Conservation (phyloP, 2,329 filamentous ascomycete genomes). For the Phialocephala subalpina region DNA sequence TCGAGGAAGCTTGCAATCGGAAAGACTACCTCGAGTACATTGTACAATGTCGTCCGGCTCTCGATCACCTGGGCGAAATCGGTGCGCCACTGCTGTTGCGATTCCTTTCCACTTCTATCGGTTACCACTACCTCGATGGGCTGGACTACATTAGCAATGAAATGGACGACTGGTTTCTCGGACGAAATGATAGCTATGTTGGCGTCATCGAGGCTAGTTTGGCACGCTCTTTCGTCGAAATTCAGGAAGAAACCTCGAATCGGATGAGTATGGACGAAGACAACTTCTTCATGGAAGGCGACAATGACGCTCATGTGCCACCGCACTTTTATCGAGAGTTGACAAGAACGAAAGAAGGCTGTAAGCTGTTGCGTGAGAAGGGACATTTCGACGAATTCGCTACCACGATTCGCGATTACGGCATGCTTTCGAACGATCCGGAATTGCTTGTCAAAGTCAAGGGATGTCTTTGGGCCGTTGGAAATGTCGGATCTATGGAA, state of each 20-base stretch:
- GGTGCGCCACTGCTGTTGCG: slow-evolving; percentile 90
- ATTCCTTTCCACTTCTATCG: slow-evolving; percentile 94
- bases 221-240: slow-evolving; percentile 76
- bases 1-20: slow-evolving; percentile 96
- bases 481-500: slow-evolving; percentile 98
- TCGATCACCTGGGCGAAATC: slow-evolving; percentile 96
- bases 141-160: slow-evolving; percentile 99
- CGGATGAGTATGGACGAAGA: slow-evolving; percentile 50
- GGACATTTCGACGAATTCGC: slow-evolving; percentile 97
- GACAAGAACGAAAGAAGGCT: slow-evolving; percentile 91
- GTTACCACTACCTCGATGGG: slow-evolving; percentile 96
- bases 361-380: slow-evolving; percentile 87
- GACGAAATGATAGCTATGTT: slow-evolving; percentile 96
- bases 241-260: slow-evolving; percentile 49
- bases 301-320: slow-evolving; percentile 67
- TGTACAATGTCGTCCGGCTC: slow-evolving; percentile 90
- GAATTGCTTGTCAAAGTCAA: slow-evolving; percentile 94
- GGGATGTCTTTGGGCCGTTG: slow-evolving; percentile 95
- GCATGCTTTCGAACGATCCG: slow-evolving; percentile 82
- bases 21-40: slow-evolving; percentile 93
- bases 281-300: slow-evolving; percentile 52
- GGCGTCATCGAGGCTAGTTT: slow-evolving; percentile 94
- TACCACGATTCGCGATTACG: slow-evolving; percentile 85
- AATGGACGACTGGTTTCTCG: slow-evolving; percentile 99
- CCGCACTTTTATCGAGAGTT: slow-evolving; percentile 98